Base-by-base conservation (phyloP, 2,329 filamentous ascomycete species). In the Exophiala sideris region DNA sequence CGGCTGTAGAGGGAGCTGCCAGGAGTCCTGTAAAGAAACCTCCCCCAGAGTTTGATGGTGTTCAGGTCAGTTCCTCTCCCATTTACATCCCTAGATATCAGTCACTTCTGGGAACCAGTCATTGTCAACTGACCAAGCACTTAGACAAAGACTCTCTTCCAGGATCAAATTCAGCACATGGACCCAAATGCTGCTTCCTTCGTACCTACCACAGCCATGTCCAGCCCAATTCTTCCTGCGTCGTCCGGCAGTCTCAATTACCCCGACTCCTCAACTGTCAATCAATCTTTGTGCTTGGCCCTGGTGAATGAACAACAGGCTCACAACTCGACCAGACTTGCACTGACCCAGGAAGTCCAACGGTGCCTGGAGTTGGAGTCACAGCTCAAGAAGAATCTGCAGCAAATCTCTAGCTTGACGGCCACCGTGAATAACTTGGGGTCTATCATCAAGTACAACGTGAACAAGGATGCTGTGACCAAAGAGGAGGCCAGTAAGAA, bases 241-340 rank as follows among this genome's bases (percentile, higher is more conserved):
- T 4, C 16, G 21, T 39, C 18, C 6, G 11, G 3, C 18, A 29
- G 24, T 48, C 14, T 39, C 33, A 32, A n/a, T n/a, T n/a, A 29
- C 38, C 34, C 47, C 32, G 52, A 58, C 7, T 29, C 48, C 14
- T 21, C 51, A 18, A 42, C 48, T 3, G 24, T 56, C 39, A 54
- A 38, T 39, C 35, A 58, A 42, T 54, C 54, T 11, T 45, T 64
- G 29, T 54, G 48, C 21, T 24, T 54, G 16, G 59, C 59, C 21
- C 48, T 62, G 20, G 50, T 49, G 12, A 59, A 54, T 18, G 62
- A 64, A 32, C 62, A 64, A 48, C 49, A 58, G 44, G 56, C 57
- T 2, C 62, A 64, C 50, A 49, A 54, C 18, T 36, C 20, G 4
- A 59, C 62, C 16, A 58, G 50, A 46, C 29, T 39, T n/a, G 45